Evolutionary conservation across 495 filamentous ascomycete genomes (phyloP), one percentile per base, ranked within the genome.

Genomic region (Delitschia confertaspora): DNA sequence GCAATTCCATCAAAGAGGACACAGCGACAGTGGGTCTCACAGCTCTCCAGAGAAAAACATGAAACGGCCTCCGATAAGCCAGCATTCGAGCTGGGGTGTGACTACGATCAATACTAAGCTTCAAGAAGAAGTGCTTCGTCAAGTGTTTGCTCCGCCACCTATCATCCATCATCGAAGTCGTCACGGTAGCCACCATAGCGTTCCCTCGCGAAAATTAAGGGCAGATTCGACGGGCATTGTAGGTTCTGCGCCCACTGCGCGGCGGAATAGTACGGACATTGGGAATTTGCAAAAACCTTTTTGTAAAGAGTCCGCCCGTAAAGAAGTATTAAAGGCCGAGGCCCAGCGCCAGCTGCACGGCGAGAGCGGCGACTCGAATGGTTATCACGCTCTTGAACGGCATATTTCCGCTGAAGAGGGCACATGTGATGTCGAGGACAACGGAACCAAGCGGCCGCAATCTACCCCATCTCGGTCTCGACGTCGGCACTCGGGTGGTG

Each of bases 41-140:
- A 25, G 30, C 9, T 19, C 42, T 22, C 35, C 48, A 13, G 41
- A 43, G 8, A 50, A 39, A 1, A 48, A 26, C 21, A 49, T 37
- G 11, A 23, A 41, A 24, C 55, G 62, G 38, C 64, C 63, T 25
- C 47, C 55, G 6, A 53, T 67, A n/a, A 65, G 68, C 31, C 68
- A 65, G 16, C 64, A 66, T 33, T 73, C 77, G 42, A 89, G 84
- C 60, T 95, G 87, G 93, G 91, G 91, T 9, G 85, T 87, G n/a
- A 98, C 91, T 2, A 89, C 78, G 14, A 83, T 96, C 16, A 98
- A 98, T 57, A 80, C 78, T 42, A 79, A 79, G 47, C 65, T 98
- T 14, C 79, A 88, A 33, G 88, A 94, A 55, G 83, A 95, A 59
- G 89, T 98, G 14, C 79, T 98, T 40, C 79, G 88, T 42, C 91